These are phyloP conservation scores for Fraxinus xanthoxyloides DNA, from an alignment of 305 asterid genomes.

Conservation along the genomic window DNA sequence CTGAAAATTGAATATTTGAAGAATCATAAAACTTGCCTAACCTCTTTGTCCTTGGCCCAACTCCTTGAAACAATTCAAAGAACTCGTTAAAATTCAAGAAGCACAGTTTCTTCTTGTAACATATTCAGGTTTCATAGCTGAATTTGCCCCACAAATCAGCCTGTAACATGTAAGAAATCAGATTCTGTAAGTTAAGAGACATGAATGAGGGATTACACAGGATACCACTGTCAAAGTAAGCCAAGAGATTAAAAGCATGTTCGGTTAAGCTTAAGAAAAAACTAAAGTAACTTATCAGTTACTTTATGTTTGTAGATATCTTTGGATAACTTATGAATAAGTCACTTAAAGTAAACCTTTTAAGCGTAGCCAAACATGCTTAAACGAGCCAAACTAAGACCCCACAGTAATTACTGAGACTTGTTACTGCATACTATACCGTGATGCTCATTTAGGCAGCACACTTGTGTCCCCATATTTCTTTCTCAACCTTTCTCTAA, in stretches of 20 bases:
- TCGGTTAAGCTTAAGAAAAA: neutral
- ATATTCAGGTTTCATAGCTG: neutral
- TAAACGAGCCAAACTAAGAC: neutral
- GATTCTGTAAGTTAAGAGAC: neutral
- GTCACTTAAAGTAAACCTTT: neutral
- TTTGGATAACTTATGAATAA: neutral
- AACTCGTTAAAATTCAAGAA: neutral
- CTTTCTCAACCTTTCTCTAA: conserved; percentile 56
- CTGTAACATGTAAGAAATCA: neutral
- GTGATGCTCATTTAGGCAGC: neutral
- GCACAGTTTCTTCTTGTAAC: neutral
- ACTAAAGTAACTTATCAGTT: neutral
- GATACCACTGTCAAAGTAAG: neutral
- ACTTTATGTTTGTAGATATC: neutral
- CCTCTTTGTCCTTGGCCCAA: neutral
- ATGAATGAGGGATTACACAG: neutral
- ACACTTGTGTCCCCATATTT: conserved; percentile 36
- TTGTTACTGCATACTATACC: neutral
- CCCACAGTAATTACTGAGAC: neutral
- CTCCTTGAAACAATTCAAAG: neutral
- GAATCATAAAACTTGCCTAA: neutral
- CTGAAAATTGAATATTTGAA: neutral
- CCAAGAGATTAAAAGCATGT: neutral
- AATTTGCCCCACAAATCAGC: neutral
- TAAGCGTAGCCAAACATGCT: neutral